Conservation (phyloP, 495 filamentous ascomycete genomes). For the Tuber brumale region DNA sequence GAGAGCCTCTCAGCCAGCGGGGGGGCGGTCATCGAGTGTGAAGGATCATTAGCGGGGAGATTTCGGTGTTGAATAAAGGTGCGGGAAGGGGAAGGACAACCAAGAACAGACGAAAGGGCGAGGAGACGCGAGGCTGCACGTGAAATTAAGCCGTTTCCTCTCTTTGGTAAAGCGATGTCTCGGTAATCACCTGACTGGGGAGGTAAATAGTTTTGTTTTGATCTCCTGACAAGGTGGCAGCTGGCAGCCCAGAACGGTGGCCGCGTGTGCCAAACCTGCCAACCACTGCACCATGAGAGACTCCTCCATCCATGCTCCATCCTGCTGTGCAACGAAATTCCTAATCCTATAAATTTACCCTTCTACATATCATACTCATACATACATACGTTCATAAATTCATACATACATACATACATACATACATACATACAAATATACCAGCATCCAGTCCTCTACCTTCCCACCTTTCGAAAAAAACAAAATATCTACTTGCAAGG, state of each 20-base stretch:
- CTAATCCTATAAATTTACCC: background rate
- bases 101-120: background rate
- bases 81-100: background rate
- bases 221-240: background rate
- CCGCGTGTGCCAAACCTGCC: background rate
- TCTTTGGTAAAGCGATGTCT: background rate
- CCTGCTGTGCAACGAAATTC: background rate
- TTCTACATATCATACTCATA: background rate
- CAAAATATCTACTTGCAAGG: background rate
- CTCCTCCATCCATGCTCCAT: background rate
- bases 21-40: constrained; percentile 51
- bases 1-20: constrained; percentile 38
- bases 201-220: background rate
- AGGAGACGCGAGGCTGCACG: background rate
- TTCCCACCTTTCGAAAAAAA: background rate
- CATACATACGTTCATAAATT: background rate
- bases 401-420: background rate
- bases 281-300: too few species aligned
- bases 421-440: constrained; percentile 8
- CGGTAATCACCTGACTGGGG: background rate
- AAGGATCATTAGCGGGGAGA: constrained; percentile 9
- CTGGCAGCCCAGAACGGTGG: background rate
- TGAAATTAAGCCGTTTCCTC: background rate
- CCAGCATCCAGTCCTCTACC: background rate
- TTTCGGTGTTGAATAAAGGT: background rate